phyloP scores from a whole-genome alignment of 2,329 filamentous ascomycete species.

The Colletotrichum sp. region DNA sequence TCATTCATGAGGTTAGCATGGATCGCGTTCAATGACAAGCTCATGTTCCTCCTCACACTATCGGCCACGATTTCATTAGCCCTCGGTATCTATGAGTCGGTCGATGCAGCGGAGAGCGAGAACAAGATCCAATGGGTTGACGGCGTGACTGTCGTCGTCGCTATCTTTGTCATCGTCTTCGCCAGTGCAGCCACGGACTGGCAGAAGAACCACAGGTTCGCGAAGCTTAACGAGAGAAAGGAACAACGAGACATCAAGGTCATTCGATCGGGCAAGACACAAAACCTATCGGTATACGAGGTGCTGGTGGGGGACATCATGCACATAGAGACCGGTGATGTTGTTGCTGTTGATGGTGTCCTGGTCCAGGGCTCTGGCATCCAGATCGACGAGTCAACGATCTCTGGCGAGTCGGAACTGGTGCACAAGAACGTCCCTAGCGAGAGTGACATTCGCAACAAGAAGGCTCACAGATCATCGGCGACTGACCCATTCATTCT shows the following conservation, averaged over 20 bases:
- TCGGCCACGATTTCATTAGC: slow-evolving; percentile 77
- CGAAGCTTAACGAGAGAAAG: slow-evolving; percentile 81
- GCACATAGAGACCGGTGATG: slow-evolving; percentile 74
- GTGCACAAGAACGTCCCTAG: slow-evolving; percentile 70
- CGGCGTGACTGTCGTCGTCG: slow-evolving; percentile 79
- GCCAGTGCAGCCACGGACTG: slow-evolving; percentile 83
- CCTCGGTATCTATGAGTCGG: slow-evolving; percentile 76
- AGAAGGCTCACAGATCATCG: slow-evolving; percentile 60
- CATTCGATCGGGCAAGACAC: slow-evolving; percentile 73
- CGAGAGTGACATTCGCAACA: slow-evolving; percentile 59
- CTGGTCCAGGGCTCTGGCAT: slow-evolving; percentile 70
- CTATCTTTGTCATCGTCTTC: slow-evolving; percentile 76
- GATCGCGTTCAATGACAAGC: slow-evolving; percentile 85
- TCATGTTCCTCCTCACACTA: slow-evolving; percentile 73
- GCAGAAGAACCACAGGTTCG: slow-evolving; percentile 83
- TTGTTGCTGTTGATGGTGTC: slow-evolving; percentile 75
- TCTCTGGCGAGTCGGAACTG: slow-evolving; percentile 77
- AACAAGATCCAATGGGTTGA: slow-evolving; percentile 80
- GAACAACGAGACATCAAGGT: slow-evolving; percentile 77
- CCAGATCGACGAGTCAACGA: slow-evolving; percentile 71
- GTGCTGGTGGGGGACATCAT: slow-evolving; percentile 77
- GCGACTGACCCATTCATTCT: slow-evolving; percentile 80
- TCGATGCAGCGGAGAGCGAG: slow-evolving; percentile 54
- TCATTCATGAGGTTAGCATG: slow-evolving; percentile 73
- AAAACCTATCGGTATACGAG: slow-evolving; percentile 73